These are phyloP conservation scores for Paramecium octaurelia DNA, from an alignment of 73 alveolate species.

Conservation along the genomic window DNA sequence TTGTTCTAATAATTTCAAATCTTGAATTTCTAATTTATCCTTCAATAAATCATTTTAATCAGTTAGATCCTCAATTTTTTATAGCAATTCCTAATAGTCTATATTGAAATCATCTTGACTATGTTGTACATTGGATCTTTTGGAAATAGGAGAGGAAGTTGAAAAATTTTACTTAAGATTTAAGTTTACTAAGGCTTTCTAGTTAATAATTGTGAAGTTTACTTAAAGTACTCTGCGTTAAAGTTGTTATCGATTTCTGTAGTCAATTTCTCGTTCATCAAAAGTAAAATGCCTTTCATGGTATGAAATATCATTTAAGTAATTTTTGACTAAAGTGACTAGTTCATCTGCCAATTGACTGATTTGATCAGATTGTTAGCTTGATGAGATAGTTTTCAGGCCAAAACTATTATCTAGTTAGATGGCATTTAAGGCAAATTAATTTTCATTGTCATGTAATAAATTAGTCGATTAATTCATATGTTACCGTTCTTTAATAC, in stretches of 20 bases:
- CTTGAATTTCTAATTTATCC: background rate
- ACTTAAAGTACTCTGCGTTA: slow-evolving; percentile 1
- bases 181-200: slow-evolving; percentile 28
- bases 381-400: background rate
- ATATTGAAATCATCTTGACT: background rate
- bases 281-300: background rate
- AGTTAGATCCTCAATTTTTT: background rate
- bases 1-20: background rate
- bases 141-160: background rate
- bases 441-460: slow-evolving; percentile 1
- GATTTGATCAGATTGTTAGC: background rate
- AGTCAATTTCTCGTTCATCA: background rate
- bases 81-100: background rate
- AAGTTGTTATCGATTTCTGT: background rate
- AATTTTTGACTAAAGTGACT: slow-evolving; percentile 1
- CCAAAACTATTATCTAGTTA: background rate
- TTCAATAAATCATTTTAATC: background rate
- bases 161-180: background rate
- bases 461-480: slow-evolving; percentile 49
- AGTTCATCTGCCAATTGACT: slow-evolving; percentile 10
- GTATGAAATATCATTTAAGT: background rate
- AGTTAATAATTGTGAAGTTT: background rate
- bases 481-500: background rate
- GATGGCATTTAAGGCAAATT: background rate
- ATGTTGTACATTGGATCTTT: background rate